Conservation (phyloP, 306 rosid species). For the Sindora glabra region DNA sequence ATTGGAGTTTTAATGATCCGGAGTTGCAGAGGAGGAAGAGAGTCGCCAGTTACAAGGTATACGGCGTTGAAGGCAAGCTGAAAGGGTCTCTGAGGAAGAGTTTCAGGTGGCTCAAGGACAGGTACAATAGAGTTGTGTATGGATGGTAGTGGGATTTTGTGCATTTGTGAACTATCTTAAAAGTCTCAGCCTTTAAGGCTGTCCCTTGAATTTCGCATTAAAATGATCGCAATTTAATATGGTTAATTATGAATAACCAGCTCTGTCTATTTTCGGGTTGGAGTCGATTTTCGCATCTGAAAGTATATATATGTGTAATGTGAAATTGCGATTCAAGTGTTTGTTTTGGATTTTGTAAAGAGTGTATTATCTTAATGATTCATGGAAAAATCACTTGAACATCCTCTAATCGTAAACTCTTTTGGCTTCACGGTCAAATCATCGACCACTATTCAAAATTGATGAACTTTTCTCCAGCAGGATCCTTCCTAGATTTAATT, state of each 20-base stretch:
- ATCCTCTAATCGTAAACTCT: neutral
- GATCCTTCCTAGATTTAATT: neutral
- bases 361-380: constrained; percentile 2
- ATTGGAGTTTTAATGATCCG: constrained; percentile 78
- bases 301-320: constrained; percentile 17
- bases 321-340: constrained; percentile 20
- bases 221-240: neutral
- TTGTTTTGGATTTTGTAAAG: constrained; percentile 17
- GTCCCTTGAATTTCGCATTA: neutral
- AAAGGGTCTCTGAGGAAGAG: constrained; percentile 79
- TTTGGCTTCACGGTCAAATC: too few species aligned
- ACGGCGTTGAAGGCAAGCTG: constrained; percentile 79
- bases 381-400: neutral
- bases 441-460: too few species aligned
- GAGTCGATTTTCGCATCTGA: constrained; percentile 2
- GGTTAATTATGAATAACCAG: constrained; percentile 17
- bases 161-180: neutral
- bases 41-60: constrained; percentile 89
- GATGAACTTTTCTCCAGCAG: neutral
- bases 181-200: neutral
- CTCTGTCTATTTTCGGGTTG: neutral
- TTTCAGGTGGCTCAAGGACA: constrained; percentile 79
- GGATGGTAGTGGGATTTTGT: constrained; percentile 46
- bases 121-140: constrained; percentile 58
- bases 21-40: constrained; percentile 90